A percentile compares a stretch with the other conserved stretches of the same genome.
phyloP scores from a whole-genome alignment of 768 basidiomycete genomes.

The Mycena floridula region DNA sequence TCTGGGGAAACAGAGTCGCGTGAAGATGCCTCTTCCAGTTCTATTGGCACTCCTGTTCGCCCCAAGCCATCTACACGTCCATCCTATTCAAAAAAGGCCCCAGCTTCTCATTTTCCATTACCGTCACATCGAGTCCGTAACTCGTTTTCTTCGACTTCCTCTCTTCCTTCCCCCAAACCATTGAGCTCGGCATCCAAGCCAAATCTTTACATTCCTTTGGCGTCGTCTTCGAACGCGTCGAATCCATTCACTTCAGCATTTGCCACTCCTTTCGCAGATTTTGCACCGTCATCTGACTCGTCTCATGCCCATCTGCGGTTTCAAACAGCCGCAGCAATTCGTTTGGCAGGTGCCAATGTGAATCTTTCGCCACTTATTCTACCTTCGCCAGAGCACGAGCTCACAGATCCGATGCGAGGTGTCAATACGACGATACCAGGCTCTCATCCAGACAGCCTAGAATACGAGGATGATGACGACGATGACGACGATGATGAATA shows the following conservation, averaged over 20 bases:
- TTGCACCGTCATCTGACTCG: neutral
- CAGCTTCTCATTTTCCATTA: neutral
- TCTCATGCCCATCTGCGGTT: slow-evolving; percentile 1
- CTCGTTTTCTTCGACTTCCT: slow-evolving; percentile 22
- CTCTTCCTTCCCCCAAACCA: slow-evolving; percentile 9
- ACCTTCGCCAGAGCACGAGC: slow-evolving; percentile 87
- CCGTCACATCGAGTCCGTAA: slow-evolving; percentile 28
- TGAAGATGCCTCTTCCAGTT: too few relatives aligned
- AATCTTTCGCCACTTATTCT: slow-evolving; percentile 83
- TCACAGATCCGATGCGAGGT: slow-evolving; percentile 85
- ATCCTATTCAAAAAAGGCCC: neutral
- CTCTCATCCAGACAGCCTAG: slow-evolving; percentile 33
- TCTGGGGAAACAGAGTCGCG: too few relatives aligned
- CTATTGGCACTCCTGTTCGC: too few relatives aligned
- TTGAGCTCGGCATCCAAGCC: neutral
- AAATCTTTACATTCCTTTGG: neutral
- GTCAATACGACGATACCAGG: slow-evolving; percentile 63
- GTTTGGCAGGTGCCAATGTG: slow-evolving; percentile 78
- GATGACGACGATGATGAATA: neutral
- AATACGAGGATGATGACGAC: neutral
- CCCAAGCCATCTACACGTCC: neutral
- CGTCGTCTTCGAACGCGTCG: neutral
- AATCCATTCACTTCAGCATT: neutral
- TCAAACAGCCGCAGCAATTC: slow-evolving; percentile 55
- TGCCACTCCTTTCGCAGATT: neutral